Percentiles rank a stretch among this genome's conserved stretches.
These are phyloP conservation scores for Lactifluus subvellereus DNA, from an alignment of 768 basidiomycete species.

Conservation along the genomic window DNA sequence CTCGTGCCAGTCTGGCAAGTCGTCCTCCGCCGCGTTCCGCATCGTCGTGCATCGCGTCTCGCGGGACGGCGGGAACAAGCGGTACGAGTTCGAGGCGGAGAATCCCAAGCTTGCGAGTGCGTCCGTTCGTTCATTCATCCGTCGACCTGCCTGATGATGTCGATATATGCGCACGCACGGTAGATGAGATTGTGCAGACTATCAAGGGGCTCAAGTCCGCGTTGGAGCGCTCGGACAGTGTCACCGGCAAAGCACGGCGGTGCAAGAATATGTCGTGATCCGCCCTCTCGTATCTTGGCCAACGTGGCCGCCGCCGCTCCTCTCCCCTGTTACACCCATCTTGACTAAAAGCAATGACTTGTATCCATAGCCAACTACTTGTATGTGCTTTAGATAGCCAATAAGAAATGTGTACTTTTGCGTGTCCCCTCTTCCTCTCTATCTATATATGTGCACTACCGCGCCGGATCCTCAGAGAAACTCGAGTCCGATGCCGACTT, in stretches of 20 bases:
- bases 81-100: constrained; percentile 97
- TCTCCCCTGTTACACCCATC: not conserved
- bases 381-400: constrained; percentile 17
- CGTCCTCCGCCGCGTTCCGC: constrained; percentile 72
- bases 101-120: constrained; percentile 70
- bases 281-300: not conserved
- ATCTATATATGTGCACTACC: not conserved
- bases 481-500: constrained; percentile 76
- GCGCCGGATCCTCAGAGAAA: constrained; percentile 44
- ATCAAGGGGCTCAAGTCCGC: constrained; percentile 59
- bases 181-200: constrained; percentile 73
- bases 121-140: constrained; percentile 29
- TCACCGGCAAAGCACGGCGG: constrained; percentile 50
- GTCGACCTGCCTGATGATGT: not conserved
- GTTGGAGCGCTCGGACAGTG: constrained; percentile 58
- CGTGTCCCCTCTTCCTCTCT: not conserved
- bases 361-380: constrained; percentile 13
- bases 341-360: not conserved
- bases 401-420: constrained; percentile 16
- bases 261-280: constrained; percentile 42
- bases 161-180: not conserved
- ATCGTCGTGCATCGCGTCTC: constrained; percentile 60
- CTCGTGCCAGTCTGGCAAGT: constrained; percentile 76
- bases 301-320: not conserved
- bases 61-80: constrained; percentile 69